These are phyloP conservation scores for Lolium rigidum DNA, from an alignment of 176 grass and related monocot genomes.

Conservation along the genomic window DNA sequence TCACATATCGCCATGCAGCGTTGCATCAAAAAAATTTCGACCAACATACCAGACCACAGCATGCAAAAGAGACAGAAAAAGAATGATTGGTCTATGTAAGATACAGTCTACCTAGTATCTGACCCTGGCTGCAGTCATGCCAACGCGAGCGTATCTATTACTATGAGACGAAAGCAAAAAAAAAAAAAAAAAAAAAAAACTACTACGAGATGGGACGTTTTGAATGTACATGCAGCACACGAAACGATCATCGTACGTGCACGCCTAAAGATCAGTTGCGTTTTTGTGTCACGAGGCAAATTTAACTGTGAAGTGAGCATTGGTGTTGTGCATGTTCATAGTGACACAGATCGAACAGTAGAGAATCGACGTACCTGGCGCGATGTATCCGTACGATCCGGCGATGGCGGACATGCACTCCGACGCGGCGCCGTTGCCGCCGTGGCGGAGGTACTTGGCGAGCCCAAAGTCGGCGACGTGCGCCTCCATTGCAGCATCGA, in stretches of 20 bases:
- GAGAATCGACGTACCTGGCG: constrained; percentile 58
- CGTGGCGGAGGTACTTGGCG: constrained; percentile 61
- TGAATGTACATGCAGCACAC: too few relatives aligned
- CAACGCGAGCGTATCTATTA: too few relatives aligned
- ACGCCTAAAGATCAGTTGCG: background rate
- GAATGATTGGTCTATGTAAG: background rate
- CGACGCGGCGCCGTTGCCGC: constrained; percentile 50
- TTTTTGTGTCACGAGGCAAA: background rate
- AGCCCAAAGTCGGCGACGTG: constrained; percentile 90
- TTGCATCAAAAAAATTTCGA: constrained; percentile 30
- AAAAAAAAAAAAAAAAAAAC: too few relatives aligned
- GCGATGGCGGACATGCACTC: constrained; percentile 91
- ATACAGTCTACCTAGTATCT: too few relatives aligned
- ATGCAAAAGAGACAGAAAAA: background rate
- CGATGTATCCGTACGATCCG: constrained; percentile 88
- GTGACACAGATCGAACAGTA: background rate
- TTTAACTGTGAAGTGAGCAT: background rate
- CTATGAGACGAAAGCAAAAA: too few relatives aligned
- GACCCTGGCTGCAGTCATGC: too few relatives aligned
- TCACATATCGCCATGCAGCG: background rate
- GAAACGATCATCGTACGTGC: too few relatives aligned
- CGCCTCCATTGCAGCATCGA: constrained; percentile 62
- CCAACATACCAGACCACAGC: background rate
- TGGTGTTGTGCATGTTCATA: background rate
- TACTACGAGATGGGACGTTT: too few relatives aligned